Base-by-base conservation (phyloP, 1,284 basidiomycete species). In the Sporisorium sorghi region DNA sequence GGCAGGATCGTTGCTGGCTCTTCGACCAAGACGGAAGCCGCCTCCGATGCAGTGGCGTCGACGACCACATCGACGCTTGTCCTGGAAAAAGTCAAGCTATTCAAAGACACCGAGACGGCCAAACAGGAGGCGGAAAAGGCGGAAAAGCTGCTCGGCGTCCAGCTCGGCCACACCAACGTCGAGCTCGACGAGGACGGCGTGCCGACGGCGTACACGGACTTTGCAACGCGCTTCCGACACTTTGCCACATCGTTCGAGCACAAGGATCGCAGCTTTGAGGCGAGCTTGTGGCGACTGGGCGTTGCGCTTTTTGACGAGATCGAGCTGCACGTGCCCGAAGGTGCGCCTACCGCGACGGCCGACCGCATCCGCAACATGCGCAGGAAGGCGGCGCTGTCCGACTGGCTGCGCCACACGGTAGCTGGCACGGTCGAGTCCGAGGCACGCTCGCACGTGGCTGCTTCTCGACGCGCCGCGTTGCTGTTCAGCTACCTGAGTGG, bases 241-340 rank as follows among this genome's bases (percentile, higher is more conserved):
- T 94, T 96, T 79, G 87, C 89, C 2, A 85, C 88, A 3, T 86
- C 92, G 17, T 96, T 94, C 83, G 88, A 91, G 11, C 81, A 89
- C 23, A 89, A 89, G 42, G 92, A 96, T 79, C 87, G 88, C 17
- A 90, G 91, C 0, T 79, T 80, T 33, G 80, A 79, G 53, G 75
- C 93, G 1, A 89, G 88, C 14, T 84, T 97, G 26, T 98, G 95
- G 87, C 90, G 91, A 24, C 89, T 99, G 0, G 94, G 93, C 7
- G 89, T 89, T n/a, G 93, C 93, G 0, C 87, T 99, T 0, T 99
- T 98, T 81, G 97, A 99, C 85, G 88, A 89, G 73, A 86, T 89
- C 58, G 88, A 89, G 30, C 87, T 96, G 33, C 87, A 90, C 43
- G 87, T 93, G n/a, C 88, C 88, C 10, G 86, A 88, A 2, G 87